Base-by-base conservation (phyloP, 2,329 filamentous ascomycete species). In the Colletotrichum endophyticum region DNA sequence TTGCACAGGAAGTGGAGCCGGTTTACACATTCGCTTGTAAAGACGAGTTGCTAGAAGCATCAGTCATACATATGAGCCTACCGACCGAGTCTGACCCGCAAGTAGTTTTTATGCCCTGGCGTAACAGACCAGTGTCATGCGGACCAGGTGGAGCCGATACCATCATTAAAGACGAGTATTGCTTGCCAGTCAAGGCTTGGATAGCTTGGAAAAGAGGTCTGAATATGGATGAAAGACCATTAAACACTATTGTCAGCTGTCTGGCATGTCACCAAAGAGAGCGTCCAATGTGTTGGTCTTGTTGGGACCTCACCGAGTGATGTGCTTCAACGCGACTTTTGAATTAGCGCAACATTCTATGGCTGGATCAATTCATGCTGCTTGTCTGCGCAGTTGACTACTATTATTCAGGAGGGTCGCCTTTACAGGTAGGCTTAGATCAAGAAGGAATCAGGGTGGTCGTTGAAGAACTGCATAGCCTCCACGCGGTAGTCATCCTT, bases 391-490 rank as follows among this genome's bases (percentile, higher is more conserved):
- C 19, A 61, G 15, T 5, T 61, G 25, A 61, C 15, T 62, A 62
- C n/a, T 53, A 13, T 7, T 53, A 22, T 5, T 13, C 44, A 13
- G n/a, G 44, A 22, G n/a, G 6, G 11, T n/a, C 12, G 1, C 11
- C n/a, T 53, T 0, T 53, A 53, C 44, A 13, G 44, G 44, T 13
- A 16, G 13, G 13, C 59, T 62, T 57, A 72, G 15, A 72, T 57
- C 13, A 72, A 32, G 19, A 72, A 72, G 11, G 70, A 67, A 2
- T 61, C 70, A 13, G 62, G 62, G 16, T 72, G 62, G 49, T 67
- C 44, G 44, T 61, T 72, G 62, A 72, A 57, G 44, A 67, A 67
- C 62, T 72, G 62, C 32, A 72, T 72, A 5, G 70, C 70, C 64
- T 73, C 70, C 12, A 73, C 34, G 7, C 63, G 63, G 53, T 53